Base-by-base conservation (phyloP, 805 yeast genomes). In the Candida ascalaphidarum region DNA sequence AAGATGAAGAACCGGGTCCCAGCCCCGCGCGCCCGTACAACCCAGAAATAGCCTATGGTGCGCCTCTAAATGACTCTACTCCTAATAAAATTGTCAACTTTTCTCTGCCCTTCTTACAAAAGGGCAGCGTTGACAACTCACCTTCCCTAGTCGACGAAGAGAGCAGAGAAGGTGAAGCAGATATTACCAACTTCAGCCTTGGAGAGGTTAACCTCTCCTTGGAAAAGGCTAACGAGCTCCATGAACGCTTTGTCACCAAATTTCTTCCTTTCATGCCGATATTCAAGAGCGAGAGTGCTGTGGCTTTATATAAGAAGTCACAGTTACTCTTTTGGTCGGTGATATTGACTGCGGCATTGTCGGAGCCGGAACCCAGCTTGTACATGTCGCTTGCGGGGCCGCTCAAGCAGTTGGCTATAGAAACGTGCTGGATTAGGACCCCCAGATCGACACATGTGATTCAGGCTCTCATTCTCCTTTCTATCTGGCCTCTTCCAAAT, bases 361-460 rank as follows among this genome's bases (percentile, higher is more conserved):
- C 94, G 0, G 95, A 86, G 42, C 89, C 94, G 0, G 89, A 82
- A 27, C 95, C 96, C 3, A 67, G 81, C 0, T 49, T 85, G 25
- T 88, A 88, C 59, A 72, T 74, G 52, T 68, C 80, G 17, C 59
- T 86, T 25, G 80, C 92, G 11, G 73, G 83, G 2, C 62, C 84
- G 23, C 81, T 88, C 40, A 83, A 82, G 44, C 92, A 83, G 44
- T 58, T 86, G 40, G 95, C 95, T 0, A 84, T 84, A 29, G 94
- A 83, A 45, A 83, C 94, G 0, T 85, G 95, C 55, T 84, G 95
- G 94, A 74, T 86, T 27, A 63, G 88, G 32, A 88, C 96, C 0
- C 96, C 96, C 2, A 68, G 96, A 46, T 82, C 95, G 3, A 83
- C 96, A 0, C 95, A 88, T 50, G 88, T 88, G 22, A 84, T 88